Evolutionary conservation across 2,329 filamentous ascomycete genomes (phyloP).

Genomic region (Colletotrichum aenigma): DNA sequence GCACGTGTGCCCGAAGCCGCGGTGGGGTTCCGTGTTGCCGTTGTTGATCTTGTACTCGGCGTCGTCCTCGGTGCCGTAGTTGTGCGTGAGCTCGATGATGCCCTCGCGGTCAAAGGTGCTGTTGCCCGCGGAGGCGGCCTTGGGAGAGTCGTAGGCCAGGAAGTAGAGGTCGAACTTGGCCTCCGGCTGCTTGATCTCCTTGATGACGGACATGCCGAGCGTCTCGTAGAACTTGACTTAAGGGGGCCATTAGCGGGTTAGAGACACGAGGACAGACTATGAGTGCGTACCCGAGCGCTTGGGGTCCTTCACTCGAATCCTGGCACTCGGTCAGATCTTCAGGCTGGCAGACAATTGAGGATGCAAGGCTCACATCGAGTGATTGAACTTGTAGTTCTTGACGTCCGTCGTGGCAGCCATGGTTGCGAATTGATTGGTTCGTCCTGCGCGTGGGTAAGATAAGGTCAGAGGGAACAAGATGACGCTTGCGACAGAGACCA

Average conservation of each 20-base stretch:
- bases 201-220: constrained; percentile 84
- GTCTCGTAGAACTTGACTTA: constrained; percentile 91
- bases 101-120: constrained; percentile 83
- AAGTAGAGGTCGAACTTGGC: constrained; percentile 97
- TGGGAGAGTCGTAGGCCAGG: constrained; percentile 82
- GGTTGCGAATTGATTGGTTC: constrained; percentile 37
- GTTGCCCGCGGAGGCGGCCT: constrained; percentile 74
- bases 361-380: constrained; percentile 68
- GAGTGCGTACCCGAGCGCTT: constrained; percentile 67
- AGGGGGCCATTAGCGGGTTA: not conserved
- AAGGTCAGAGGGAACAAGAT: not conserved
- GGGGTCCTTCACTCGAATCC: constrained; percentile 94
- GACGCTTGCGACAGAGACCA: not conserved
- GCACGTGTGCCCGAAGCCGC: constrained; percentile 85
- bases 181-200: constrained; percentile 82
- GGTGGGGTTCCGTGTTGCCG: constrained; percentile 88
- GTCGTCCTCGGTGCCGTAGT: constrained; percentile 90
- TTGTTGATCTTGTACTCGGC: constrained; percentile 80
- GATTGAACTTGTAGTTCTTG: constrained; percentile 82
- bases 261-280: not conserved
- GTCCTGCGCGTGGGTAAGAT: not conserved
- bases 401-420: constrained; percentile 76
- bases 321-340: constrained; percentile 37
- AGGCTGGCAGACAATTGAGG: not conserved
- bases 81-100: constrained; percentile 83